Evolutionary conservation across 2,329 filamentous ascomycete genomes (phyloP), one percentile per base, ranked within the genome.

Genomic region (Rutstroemia sydowiana): DNA sequence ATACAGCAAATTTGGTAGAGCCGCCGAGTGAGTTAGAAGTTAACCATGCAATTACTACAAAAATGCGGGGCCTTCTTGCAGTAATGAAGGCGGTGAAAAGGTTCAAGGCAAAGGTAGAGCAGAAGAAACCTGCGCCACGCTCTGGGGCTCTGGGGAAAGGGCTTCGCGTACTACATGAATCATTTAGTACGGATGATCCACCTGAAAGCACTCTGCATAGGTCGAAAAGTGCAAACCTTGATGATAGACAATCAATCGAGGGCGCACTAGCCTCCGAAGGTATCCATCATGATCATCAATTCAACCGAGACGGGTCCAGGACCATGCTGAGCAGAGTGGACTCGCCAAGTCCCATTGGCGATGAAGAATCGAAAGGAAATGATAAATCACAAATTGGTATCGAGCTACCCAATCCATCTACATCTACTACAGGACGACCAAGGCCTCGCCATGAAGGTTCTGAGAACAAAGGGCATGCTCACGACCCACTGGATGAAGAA

Each of bases 41-140:
- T 64, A 89, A 89, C 62, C 82, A 86, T 57, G 93, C 93, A 13
- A 95, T 97, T 58, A 97, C 93, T 2, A 81, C 81, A 21, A 95
- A 90, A 64, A 90, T 97, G 78, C 84, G 84, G 54, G 85, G 93
- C 64, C 75, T 97, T 18, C 26, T 41, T 9, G 34, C 30, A 10
- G 57, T 89, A 84, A 87, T 97, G 75, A 93, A 88, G 79, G 93
- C 91, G 3, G 92, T 95, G 37, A 84, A 85, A 57, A 87, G 86
- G 53, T 96, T 97, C 74, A 96, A 95, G 67, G 73, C 78, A 46
- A 75, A 95, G 8, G 71, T 93, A 28, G 74, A 79, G 57, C 72
- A 75, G 52, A 76, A 75, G 55, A 73, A 77, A 60, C 71, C 77
- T 26, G 48, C 48, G 10, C 70, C 74, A 26, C 73, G 84, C 61